Evolutionary conservation across 768 basidiomycete genomes (phyloP).

Genomic region (Lentinula lateritia): DNA sequence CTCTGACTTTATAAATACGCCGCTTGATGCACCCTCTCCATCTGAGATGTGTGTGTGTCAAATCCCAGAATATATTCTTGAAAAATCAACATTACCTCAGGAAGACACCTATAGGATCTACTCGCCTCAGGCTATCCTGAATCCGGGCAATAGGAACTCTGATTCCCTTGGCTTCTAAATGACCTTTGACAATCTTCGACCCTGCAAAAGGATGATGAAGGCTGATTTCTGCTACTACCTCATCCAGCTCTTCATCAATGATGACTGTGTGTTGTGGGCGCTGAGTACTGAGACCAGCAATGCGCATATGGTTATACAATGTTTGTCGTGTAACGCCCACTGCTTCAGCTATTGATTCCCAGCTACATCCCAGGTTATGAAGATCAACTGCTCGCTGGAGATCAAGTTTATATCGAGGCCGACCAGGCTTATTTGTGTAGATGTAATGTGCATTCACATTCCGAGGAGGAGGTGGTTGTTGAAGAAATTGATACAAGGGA

Average conservation of each 20-base stretch:
- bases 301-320: background rate
- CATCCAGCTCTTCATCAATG: constrained; percentile 5
- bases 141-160: constrained; percentile 16
- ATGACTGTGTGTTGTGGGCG: background rate
- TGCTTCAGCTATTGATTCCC: background rate
- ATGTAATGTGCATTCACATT: background rate
- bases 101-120: constrained; percentile 19
- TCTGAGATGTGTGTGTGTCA: background rate
- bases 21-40: background rate
- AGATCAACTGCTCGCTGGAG: background rate
- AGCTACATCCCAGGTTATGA: constrained; percentile 1
- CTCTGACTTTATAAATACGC: constrained; percentile 23
- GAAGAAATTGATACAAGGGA: background rate
- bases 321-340: constrained; percentile 1
- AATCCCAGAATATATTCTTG: background rate
- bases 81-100: constrained; percentile 3
- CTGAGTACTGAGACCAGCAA: background rate
- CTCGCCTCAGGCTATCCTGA: constrained; percentile 13
- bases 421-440: background rate
- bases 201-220: constrained; percentile 15
- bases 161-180: constrained; percentile 14
- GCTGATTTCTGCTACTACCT: background rate
- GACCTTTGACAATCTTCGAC: constrained; percentile 17
- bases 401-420: constrained; percentile 1
- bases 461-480: background rate